phyloP scores from a whole-genome alignment of 2,329 filamentous ascomycete species.

The Fusarium miscanthi region DNA sequence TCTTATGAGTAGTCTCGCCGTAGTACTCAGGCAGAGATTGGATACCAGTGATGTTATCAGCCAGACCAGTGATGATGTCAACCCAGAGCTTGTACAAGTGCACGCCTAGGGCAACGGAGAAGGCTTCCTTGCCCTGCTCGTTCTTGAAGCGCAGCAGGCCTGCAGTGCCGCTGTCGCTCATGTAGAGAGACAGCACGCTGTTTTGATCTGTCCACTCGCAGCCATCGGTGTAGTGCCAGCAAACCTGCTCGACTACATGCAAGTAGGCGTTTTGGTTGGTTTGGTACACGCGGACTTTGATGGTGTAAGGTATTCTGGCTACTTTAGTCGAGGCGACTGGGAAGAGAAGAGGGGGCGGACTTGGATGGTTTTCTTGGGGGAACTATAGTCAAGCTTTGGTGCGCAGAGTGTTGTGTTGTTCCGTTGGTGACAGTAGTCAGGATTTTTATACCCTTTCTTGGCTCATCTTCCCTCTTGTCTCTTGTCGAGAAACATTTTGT shows the following conservation, averaged over 20 bases:
- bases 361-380: not conserved
- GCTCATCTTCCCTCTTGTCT: fast-evolving
- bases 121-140: constrained; percentile 33
- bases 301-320: constrained; percentile 32
- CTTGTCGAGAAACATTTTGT: fast-evolving
- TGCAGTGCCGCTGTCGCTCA: constrained; percentile 34
- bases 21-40: constrained; percentile 39
- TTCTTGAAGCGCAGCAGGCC: constrained; percentile 40
- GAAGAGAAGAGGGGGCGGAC: not conserved
- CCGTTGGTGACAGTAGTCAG: not conserved
- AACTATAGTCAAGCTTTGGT: fast-evolving
- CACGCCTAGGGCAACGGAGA: constrained; percentile 33
- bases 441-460: not conserved
- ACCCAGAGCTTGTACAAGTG: constrained; percentile 41
- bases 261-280: constrained; percentile 38
- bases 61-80: constrained; percentile 31
- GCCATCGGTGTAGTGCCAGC: constrained; percentile 39
- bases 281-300: constrained; percentile 39
- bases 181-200: constrained; percentile 16
- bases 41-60: constrained; percentile 27
- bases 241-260: constrained; percentile 29
- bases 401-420: not conserved
- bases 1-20: constrained; percentile 14
- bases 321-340: fast-evolving
- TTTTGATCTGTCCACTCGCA: constrained; percentile 23